Conservation (phyloP, 176 grass and related monocot species). For the Raddia guianensis region DNA sequence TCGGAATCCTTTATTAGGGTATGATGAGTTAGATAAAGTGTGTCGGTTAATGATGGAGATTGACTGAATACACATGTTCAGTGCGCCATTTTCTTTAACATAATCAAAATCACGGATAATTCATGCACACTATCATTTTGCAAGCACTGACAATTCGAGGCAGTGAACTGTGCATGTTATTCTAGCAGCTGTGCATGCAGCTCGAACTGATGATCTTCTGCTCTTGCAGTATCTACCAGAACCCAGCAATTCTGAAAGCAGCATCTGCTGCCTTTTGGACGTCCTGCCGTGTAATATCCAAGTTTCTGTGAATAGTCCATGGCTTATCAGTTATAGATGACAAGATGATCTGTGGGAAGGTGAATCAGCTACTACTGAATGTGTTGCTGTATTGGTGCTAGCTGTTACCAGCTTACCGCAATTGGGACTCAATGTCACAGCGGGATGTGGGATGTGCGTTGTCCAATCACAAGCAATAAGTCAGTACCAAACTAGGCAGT, state of each 20-base stretch:
- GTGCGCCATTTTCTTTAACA: neutral
- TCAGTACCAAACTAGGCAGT: neutral
- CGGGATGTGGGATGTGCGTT: neutral
- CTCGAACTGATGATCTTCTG: neutral
- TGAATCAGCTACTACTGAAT: neutral
- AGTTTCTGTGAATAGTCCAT: slow-evolving; percentile 63
- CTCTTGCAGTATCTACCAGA: slow-evolving; percentile 84
- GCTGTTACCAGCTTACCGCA: neutral
- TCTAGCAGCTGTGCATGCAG: neutral
- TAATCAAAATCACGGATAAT: neutral
- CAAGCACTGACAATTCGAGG: slow-evolving; percentile 3
- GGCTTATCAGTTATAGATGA: neutral
- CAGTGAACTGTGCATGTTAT: neutral
- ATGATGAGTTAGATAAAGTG: neutral
- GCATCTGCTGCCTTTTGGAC: slow-evolving; percentile 79
- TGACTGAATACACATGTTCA: neutral
- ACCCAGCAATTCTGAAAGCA: slow-evolving; percentile 75
- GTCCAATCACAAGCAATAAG: neutral
- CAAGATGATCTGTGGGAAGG: neutral
- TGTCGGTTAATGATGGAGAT: neutral
- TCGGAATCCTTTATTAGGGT: neutral
- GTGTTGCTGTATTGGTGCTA: neutral
- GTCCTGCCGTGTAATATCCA: slow-evolving; percentile 85
- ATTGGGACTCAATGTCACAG: neutral
- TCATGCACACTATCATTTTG: neutral